Base-by-base conservation (phyloP, 441 rosid genomes). In the Syzygium syzygioides region DNA sequence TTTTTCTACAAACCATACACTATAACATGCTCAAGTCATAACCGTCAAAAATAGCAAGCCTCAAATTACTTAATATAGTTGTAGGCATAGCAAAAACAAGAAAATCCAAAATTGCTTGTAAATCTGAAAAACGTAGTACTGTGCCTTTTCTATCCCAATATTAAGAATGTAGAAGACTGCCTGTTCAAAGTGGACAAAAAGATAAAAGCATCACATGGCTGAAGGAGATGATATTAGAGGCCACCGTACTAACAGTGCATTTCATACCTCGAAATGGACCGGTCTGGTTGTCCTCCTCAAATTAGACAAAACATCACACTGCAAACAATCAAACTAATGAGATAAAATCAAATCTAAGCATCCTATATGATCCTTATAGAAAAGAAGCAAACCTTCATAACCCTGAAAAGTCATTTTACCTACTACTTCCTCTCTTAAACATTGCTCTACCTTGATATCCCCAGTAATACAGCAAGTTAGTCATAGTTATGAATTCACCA, bases 241-340 rank as follows among this genome's bases (percentile, higher is more conserved):
- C 52, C 10, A 76, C 52, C 10, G 4, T 41, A 71, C 0, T 6
- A 76, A 76, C 53, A 0, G 52, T 41, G 10, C 53, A 41, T 23
- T 84, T 37, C 66, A 90, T 89, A 96, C 98, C 98, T 94, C 92
- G 89, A 94, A 95, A 89, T 89, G 92, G 86, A 95, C 92, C 79
- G 96, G 98, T 89, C 87, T 93, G 26, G 85, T 60, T 18, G 98
- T 97, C 93, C 91, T 95, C 89, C 96, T 92, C 37, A 86, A 86
- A 48, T 90, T 80, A 62, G 94, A 93, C 83, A 92, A 62, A 87
- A 93, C 97, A 91, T 96, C 99, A 91, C 93, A 93, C 98, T 97
- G 93, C 93, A 93, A 17, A 76, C 79, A 89, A 90, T 89, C 55
- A 85, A 84, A 86, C 87, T 41, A 88, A 84, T 80, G 80, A 54